Conservation (phyloP, 371 early-diverging fungal genomes). For the Mucor saturninus region DNA sequence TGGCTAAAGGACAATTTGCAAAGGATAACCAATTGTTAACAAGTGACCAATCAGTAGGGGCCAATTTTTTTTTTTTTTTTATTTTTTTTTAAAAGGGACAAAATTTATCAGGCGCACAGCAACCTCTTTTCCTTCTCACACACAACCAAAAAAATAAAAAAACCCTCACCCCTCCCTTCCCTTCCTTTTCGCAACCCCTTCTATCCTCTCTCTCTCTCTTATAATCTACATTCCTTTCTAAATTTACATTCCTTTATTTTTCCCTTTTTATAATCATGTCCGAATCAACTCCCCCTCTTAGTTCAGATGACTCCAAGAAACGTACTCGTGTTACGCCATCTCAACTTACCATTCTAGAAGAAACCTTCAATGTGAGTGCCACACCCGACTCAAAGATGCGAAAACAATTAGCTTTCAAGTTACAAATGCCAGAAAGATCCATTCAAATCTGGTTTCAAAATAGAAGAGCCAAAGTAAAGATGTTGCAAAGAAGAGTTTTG, state of each 20-base stretch:
- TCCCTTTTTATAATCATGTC: constrained; percentile 14
- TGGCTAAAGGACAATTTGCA: too few species aligned
- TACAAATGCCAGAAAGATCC: constrained; percentile 91
- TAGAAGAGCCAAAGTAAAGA: constrained; percentile 93
- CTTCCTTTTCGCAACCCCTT: constrained; percentile 13
- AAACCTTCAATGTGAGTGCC: constrained; percentile 70
- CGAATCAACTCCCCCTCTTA: constrained; percentile 16
- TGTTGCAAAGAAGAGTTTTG: constrained; percentile 57
- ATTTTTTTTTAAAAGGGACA: not conserved
- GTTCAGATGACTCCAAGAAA: constrained; percentile 50
- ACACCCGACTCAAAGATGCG: constrained; percentile 84
- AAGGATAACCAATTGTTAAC: too few species aligned
- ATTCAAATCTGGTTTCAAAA: constrained; percentile 99
- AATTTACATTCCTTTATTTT: constrained; percentile 22
- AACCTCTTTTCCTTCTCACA: not conserved
- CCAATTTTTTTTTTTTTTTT: not conserved
- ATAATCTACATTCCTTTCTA: constrained; percentile 3
- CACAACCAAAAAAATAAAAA: too few species aligned
- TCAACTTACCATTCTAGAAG: constrained; percentile 76
- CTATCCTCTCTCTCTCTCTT: constrained; percentile 8
- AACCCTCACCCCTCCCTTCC: not conserved
- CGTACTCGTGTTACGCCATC: constrained; percentile 77
- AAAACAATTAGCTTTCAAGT: constrained; percentile 80
- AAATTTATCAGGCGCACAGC: not conserved
- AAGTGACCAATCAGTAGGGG: too few species aligned